Evolutionary conservation across 73 alveolate species (phyloP).

Genomic region (Symbiodinium pilosum): DNA sequence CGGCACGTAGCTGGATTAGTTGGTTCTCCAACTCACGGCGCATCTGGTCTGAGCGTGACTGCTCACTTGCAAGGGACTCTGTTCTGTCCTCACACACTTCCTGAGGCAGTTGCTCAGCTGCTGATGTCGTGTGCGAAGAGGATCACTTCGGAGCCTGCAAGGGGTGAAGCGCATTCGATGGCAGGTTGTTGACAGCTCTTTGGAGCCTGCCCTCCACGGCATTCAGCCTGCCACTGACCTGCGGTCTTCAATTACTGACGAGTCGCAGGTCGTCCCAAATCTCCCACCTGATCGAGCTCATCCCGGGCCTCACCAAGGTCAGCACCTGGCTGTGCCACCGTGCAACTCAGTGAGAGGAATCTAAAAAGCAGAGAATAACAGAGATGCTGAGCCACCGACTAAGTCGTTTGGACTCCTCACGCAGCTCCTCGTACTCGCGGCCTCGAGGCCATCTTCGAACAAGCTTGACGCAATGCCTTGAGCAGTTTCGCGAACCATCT

Average conservation of each 20-base stretch:
- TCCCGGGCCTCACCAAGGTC: constrained; percentile 79
- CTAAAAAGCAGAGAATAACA: neutral
- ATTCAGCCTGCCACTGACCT: constrained; percentile 83
- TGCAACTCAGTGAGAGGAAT: too few relatives aligned
- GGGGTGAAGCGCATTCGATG: too few relatives aligned
- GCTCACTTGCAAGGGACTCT: neutral
- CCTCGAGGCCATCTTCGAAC: neutral
- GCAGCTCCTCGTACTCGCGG: constrained; percentile 83
- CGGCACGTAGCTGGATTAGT: constrained; percentile 13
- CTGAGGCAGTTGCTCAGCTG: constrained; percentile 26
- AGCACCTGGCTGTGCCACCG: constrained; percentile 37
- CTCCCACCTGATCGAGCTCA: constrained; percentile 66
- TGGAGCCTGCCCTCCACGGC: constrained; percentile 86
- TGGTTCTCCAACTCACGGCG: constrained; percentile 75
- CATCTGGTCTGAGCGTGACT: constrained; percentile 23
- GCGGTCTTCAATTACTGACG: too few relatives aligned
- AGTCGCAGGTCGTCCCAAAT: neutral
- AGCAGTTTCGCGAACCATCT: neutral
- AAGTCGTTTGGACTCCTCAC: constrained; percentile 90
- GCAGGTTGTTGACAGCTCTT: neutral
- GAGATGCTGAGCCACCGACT: neutral
- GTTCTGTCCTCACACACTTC: neutral
- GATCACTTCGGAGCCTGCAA: constrained; percentile 81
- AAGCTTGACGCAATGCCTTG: neutral
- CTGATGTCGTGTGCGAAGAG: constrained; percentile 69